Conservation (phyloP, 257 asterid genomes). For the Mentha longifolia region DNA sequence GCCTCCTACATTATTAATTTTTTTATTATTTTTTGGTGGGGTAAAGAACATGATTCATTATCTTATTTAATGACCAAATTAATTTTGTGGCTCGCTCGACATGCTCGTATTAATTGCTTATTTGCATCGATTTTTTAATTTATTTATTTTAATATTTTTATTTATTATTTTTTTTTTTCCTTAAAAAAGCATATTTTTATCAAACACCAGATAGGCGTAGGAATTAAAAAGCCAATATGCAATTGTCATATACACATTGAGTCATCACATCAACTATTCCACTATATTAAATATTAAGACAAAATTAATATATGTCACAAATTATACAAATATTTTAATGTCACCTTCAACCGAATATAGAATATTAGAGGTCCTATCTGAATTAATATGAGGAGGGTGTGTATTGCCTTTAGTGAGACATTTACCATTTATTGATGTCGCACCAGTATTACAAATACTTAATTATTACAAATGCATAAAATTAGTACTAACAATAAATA, state of each 20-base stretch:
- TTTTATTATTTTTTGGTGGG: not conserved
- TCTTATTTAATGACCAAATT: slow-evolving; percentile 25
- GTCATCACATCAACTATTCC: slow-evolving; percentile 36
- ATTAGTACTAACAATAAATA: slow-evolving; percentile 13
- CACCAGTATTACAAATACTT: slow-evolving; percentile 26
- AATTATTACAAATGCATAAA: slow-evolving; percentile 9
- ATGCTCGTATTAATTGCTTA: slow-evolving; percentile 36
- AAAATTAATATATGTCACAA: slow-evolving; percentile 38
- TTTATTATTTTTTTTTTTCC: not conserved
- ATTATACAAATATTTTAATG: not conserved
- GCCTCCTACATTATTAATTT: slow-evolving; percentile 17
- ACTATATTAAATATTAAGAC: slow-evolving; percentile 27
- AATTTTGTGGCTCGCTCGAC: slow-evolving; percentile 26
- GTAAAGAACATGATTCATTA: slow-evolving; percentile 25
- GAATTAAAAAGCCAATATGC: not conserved
- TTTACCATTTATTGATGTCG: slow-evolving; percentile 25
- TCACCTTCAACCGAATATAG: slow-evolving; percentile 21
- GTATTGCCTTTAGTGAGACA: slow-evolving; percentile 31
- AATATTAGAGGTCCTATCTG: slow-evolving; percentile 31
- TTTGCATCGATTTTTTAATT: not conserved
- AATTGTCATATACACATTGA: not conserved
- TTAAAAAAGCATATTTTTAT: not conserved
- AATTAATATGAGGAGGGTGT: slow-evolving; percentile 30
- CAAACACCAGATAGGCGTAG: not conserved
- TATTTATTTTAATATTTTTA: no score